Conservation (phyloP, 2,329 filamentous ascomycete genomes). For the Pseudonectria foliicola region DNA sequence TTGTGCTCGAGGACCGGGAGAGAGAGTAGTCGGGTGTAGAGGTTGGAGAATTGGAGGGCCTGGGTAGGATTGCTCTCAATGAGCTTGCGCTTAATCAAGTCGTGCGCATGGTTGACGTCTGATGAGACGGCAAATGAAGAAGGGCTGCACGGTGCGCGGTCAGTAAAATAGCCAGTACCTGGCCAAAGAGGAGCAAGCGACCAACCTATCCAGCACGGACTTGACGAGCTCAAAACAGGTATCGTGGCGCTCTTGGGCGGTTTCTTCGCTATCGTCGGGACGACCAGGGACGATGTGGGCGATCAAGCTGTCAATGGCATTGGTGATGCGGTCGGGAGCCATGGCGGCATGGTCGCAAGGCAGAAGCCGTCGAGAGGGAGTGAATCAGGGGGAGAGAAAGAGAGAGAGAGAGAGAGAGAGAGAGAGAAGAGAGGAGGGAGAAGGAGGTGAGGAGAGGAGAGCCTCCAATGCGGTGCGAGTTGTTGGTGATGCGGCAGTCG, state of each 20-base stretch:
- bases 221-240: constrained; percentile 47
- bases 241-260: constrained; percentile 61
- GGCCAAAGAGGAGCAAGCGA: not conserved
- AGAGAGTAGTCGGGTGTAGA: constrained; percentile 84
- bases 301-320: constrained; percentile 73
- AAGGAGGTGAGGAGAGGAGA: too few species aligned
- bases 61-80: constrained; percentile 71
- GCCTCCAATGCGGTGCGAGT: too few species aligned
- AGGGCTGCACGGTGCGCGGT: constrained; percentile 28
- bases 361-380: constrained; percentile 2
- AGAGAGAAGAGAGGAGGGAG: too few species aligned
- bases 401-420: too few species aligned
- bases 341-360: constrained; percentile 43
- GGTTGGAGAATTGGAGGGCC: constrained; percentile 78
- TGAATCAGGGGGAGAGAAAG: not conserved
- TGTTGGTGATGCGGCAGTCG: constrained; percentile 1
- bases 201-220: constrained; percentile 45
- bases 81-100: constrained; percentile 84
- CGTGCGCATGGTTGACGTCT: constrained; percentile 85
- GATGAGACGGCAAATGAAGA: constrained; percentile 50
- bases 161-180: not conserved
- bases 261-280: constrained; percentile 59
- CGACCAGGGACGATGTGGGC: constrained; percentile 63
- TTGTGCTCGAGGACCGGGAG: constrained; percentile 90
- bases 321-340: constrained; percentile 63